Conservation (phyloP, 768 basidiomycete species). For the Udeniomyces megalosporus region DNA sequence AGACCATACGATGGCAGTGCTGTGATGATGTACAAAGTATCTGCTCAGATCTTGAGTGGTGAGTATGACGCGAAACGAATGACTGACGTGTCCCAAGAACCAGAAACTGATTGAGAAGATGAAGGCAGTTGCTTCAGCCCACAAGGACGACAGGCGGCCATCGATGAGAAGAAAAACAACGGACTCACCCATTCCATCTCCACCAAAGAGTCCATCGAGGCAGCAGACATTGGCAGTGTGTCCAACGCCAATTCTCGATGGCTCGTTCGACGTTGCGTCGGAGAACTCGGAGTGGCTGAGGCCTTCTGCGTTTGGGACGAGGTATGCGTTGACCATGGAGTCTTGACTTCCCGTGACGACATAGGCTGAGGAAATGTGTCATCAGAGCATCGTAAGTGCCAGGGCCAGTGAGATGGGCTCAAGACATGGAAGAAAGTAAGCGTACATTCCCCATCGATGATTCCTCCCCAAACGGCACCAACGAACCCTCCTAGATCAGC, state of each 20-base stretch:
- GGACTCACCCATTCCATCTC: conserved; percentile 39
- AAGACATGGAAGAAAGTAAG: neutral
- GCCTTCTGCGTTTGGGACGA: conserved; percentile 20
- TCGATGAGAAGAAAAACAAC: neutral
- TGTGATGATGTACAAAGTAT: conserved; percentile 26
- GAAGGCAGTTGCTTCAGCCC: too few species aligned
- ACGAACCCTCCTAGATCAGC: conserved; percentile 33
- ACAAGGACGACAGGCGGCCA: too few species aligned
- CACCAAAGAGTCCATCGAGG: conserved; percentile 50
- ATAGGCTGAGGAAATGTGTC: conserved; percentile 43
- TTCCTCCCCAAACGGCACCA: conserved; percentile 62
- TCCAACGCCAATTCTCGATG: conserved; percentile 66
- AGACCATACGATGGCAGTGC: conserved; percentile 65
- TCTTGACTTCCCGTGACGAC: conserved; percentile 81
- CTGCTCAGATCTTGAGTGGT: neutral
- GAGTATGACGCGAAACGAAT: neutral
- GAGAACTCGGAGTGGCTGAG: conserved; percentile 36
- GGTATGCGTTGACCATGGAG: conserved; percentile 61
- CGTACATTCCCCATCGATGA: conserved; percentile 38
- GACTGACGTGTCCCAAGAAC: conserved; percentile 86
- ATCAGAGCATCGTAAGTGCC: neutral
- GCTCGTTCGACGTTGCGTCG: conserved; percentile 46
- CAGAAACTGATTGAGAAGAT: conserved; percentile 40
- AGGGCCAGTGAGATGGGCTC: neutral
- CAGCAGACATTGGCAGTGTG: conserved; percentile 84